phyloP scores from a whole-genome alignment of 352 stramenopile species.

The Phytophthora chlamydospora region DNA sequence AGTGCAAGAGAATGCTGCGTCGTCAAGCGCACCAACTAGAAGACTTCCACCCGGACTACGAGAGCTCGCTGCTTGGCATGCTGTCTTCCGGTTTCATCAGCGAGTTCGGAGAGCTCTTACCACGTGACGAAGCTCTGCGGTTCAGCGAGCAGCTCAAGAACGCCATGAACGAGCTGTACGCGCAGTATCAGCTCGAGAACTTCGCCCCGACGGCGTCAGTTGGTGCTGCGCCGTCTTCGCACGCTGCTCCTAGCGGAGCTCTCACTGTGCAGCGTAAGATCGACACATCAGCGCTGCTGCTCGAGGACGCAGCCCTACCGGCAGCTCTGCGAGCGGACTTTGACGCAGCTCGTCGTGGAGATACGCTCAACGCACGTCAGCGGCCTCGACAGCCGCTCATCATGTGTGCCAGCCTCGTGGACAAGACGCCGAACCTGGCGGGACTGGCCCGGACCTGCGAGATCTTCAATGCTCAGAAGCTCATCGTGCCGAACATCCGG shows the following conservation, averaged over 20 bases:
- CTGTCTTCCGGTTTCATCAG: constrained; percentile 68
- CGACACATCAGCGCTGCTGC: constrained; percentile 60
- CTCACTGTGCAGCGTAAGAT: constrained; percentile 83
- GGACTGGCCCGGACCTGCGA: constrained; percentile 94
- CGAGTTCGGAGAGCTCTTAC: constrained; percentile 79
- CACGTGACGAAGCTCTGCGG: constrained; percentile 55
- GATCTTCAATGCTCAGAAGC: constrained; percentile 92
- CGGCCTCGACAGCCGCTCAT: constrained; percentile 68
- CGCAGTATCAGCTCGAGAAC: constrained; percentile 77
- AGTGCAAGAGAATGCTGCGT: constrained; percentile 83
- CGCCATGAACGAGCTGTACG: constrained; percentile 69
- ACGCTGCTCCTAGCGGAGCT: constrained; percentile 2
- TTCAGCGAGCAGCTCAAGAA: constrained; percentile 69
- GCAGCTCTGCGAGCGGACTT: constrained; percentile 48
- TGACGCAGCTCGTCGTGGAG: constrained; percentile 25
- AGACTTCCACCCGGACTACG: constrained; percentile 66
- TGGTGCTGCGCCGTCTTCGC: no score
- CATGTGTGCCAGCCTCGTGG: constrained; percentile 89
- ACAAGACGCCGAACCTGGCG: constrained; percentile 96
- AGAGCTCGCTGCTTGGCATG: constrained; percentile 77
- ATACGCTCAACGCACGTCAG: constrained; percentile 54
- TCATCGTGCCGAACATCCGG: constrained; percentile 90
- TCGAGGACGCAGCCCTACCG: constrained; percentile 68
- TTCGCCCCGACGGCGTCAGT: constrained; percentile 26
- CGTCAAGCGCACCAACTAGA: constrained; percentile 70